These are phyloP conservation scores for Ilyonectria robusta DNA, from an alignment of 2,329 filamentous ascomycete genomes.

Conservation along the genomic window DNA sequence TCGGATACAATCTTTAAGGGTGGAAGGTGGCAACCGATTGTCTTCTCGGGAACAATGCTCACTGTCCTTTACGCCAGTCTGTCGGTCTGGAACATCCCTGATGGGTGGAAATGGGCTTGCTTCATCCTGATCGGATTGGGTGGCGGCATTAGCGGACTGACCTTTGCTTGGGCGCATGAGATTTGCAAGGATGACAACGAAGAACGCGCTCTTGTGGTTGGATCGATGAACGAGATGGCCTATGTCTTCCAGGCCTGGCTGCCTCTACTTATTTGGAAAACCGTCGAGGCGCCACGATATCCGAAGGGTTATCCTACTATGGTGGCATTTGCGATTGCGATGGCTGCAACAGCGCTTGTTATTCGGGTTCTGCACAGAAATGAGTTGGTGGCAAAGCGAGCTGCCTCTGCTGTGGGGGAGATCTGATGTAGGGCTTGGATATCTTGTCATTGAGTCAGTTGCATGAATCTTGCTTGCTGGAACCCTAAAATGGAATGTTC, in stretches of 20 bases:
- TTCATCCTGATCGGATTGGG: slow-evolving; percentile 70
- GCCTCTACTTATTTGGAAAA: slow-evolving; percentile 76
- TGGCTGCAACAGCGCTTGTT: slow-evolving; percentile 66
- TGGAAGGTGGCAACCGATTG: slow-evolving; percentile 73
- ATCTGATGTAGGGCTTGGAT: slow-evolving; percentile 3
- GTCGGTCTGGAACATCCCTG: slow-evolving; percentile 60
- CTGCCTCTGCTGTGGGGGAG: slow-evolving; percentile 19
- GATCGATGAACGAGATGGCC: slow-evolving; percentile 77
- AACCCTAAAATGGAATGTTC: no score
- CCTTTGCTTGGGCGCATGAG: slow-evolving; percentile 65
- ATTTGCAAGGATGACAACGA: slow-evolving; percentile 69
- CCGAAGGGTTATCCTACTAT: slow-evolving; percentile 73
- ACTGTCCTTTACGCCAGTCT: slow-evolving; percentile 58
- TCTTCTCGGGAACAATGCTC: slow-evolving; percentile 65
- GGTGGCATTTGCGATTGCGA: slow-evolving; percentile 60
- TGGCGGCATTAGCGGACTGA: slow-evolving; percentile 61
- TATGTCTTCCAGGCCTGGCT: slow-evolving; percentile 80
- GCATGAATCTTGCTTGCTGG: neutral
- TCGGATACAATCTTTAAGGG: slow-evolving; percentile 73
- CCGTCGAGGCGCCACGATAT: slow-evolving; percentile 73
- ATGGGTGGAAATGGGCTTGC: slow-evolving; percentile 74
- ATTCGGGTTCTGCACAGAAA: slow-evolving; percentile 62
- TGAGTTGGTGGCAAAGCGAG: slow-evolving; percentile 49
- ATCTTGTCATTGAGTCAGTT: neutral
- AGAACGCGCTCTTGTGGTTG: slow-evolving; percentile 76